Evolutionary conservation across 495 filamentous ascomycete species (phyloP).

Genomic region (Platismatia glauca): DNA sequence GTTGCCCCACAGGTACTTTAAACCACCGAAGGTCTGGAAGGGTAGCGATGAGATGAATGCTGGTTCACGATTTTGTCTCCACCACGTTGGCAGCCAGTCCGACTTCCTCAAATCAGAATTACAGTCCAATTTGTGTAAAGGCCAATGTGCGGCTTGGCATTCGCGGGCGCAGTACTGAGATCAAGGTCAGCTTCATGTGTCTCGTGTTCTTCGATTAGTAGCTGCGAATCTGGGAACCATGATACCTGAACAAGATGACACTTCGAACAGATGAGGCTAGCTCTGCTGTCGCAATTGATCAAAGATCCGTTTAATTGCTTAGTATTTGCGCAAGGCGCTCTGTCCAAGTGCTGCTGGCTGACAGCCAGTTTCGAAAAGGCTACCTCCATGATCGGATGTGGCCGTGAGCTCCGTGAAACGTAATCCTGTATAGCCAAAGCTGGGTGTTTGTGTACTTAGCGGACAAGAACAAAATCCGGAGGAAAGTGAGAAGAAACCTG

Average conservation of each 20-base stretch:
- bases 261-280: neutral
- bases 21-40: neutral
- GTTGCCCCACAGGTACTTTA: neutral
- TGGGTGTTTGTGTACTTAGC: neutral
- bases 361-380: neutral
- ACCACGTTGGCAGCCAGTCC: neutral
- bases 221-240: neutral
- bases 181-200: neutral
- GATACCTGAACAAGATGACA: neutral
- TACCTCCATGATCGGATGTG: neutral
- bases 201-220: neutral
- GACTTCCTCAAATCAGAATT: neutral
- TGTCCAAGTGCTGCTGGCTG: neutral
- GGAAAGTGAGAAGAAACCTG: neutral
- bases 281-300: neutral
- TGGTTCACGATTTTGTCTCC: neutral
- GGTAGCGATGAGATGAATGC: neutral
- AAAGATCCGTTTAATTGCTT: neutral
- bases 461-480: neutral
- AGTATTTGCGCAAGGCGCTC: neutral
- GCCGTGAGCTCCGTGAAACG: neutral
- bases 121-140: neutral
- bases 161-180: neutral
- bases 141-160: neutral
- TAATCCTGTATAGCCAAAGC: neutral